A percentile compares a stretch with the other conserved stretches of the same genome.
phyloP scores from a whole-genome alignment of 176 grass and related monocot species.

The Oropetium thomaeum region DNA sequence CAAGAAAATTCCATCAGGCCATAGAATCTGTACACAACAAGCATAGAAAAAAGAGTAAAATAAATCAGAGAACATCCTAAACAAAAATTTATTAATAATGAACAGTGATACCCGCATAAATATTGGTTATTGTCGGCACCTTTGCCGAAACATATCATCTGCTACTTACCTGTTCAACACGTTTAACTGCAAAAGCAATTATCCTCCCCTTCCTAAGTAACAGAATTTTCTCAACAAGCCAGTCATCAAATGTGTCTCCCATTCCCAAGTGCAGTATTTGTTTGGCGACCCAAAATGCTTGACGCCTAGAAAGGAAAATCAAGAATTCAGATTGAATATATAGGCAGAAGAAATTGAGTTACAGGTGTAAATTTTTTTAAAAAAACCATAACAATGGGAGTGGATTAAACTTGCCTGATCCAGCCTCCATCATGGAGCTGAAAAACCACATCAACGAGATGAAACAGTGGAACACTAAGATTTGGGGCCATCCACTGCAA shows the following conservation, averaged over 20 bases:
- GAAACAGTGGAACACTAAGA: conserved; percentile 88
- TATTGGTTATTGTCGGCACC: background rate
- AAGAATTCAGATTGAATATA: conserved; percentile 4
- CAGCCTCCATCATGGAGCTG: conserved; percentile 96
- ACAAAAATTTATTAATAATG: background rate
- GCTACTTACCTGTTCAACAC: conserved; percentile 81
- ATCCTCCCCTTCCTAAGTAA: conserved; percentile 81
- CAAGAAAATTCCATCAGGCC: conserved; percentile 98
- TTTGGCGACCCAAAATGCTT: conserved; percentile 99
- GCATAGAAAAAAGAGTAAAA: conserved; percentile 19
- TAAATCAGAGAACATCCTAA: conserved; percentile 2
- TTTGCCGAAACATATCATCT: background rate
- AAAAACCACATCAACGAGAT: conserved; percentile 96
- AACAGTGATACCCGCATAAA: background rate
- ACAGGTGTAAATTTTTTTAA: conserved; percentile 12
- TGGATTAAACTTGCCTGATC: conserved; percentile 69
- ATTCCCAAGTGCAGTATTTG: conserved; percentile 98
- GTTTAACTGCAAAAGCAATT: conserved; percentile 83
- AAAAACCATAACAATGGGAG: conserved; percentile 31
- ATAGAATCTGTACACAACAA: conserved; percentile 67
- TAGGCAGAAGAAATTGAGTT: background rate
- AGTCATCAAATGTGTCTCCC: conserved; percentile 99
- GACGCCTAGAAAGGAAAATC: conserved; percentile 54
- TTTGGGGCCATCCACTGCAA: conserved; percentile 91
- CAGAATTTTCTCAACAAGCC: conserved; percentile 98